phyloP scores from a whole-genome alignment of 306 rosid species.

The Prunus mongolica region DNA sequence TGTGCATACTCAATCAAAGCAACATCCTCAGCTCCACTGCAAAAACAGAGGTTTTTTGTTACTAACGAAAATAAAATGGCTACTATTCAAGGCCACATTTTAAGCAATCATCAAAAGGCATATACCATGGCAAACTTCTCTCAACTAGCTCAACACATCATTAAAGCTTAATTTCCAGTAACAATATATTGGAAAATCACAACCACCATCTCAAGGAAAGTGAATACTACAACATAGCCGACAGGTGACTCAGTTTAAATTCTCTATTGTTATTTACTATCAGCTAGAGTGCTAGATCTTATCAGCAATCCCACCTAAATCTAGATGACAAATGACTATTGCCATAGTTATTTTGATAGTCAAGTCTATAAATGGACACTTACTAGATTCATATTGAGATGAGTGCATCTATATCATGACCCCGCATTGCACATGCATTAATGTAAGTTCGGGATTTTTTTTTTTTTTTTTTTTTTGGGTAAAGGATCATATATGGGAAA shows the following conservation, averaged over 20 bases:
- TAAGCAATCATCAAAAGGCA: background rate
- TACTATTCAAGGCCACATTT: background rate
- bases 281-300: background rate
- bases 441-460: too few relatives aligned
- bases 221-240: background rate
- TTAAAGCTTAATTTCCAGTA: background rate
- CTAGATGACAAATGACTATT: background rate
- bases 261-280: background rate
- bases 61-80: background rate
- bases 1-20: conserved; percentile 90
- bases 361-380: background rate
- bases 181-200: background rate
- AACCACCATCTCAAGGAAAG: background rate
- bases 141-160: background rate
- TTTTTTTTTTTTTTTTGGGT: too few relatives aligned
- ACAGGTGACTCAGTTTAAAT: background rate
- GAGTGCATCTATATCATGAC: background rate
- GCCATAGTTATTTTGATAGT: too few relatives aligned
- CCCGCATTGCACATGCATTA: background rate
- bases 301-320: background rate
- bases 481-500: too few relatives aligned
- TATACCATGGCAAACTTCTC: background rate
- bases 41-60: conserved; percentile 20
- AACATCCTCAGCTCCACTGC: conserved; percentile 98
- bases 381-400: background rate